A percentile compares a stretch with the other conserved stretches of the same genome.
These are phyloP conservation scores for Peniophora sp. DNA, from an alignment of 1,284 basidiomycete species.

Conservation along the genomic window DNA sequence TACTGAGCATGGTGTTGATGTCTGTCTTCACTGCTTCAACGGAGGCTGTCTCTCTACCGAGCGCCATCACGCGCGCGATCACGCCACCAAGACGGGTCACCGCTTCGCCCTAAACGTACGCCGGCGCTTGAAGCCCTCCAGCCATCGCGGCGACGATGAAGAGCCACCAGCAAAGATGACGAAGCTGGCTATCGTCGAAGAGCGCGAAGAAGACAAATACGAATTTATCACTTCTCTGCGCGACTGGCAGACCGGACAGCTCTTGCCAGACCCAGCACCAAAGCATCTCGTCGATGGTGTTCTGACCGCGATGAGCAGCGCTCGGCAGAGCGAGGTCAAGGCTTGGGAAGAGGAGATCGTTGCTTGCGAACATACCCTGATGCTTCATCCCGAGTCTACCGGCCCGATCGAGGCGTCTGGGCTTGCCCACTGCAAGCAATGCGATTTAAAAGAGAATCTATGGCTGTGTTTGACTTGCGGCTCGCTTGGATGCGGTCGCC, in stretches of 20 bases:
- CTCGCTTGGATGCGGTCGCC: slow-evolving; percentile 87
- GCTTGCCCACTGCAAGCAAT: slow-evolving; percentile 68
- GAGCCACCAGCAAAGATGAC: slow-evolving; percentile 84
- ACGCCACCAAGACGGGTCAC: slow-evolving; percentile 70
- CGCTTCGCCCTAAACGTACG: slow-evolving; percentile 77
- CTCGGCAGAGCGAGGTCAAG: slow-evolving; percentile 90
- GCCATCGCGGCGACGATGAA: slow-evolving; percentile 62
- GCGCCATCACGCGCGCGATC: slow-evolving; percentile 66
- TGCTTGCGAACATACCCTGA: slow-evolving; percentile 82
- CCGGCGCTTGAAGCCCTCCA: slow-evolving; percentile 60
- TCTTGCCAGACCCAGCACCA: slow-evolving; percentile 44
- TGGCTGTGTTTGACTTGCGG: slow-evolving; percentile 96
- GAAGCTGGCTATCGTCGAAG: slow-evolving; percentile 83
- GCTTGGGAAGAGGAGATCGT: slow-evolving; percentile 96
- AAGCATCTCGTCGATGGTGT: slow-evolving; percentile 60
- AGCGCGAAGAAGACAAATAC: slow-evolving; percentile 85
- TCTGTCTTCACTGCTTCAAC: slow-evolving; percentile 92
- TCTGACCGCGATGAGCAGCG: slow-evolving; percentile 80
- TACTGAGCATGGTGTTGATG: slow-evolving; percentile 70
- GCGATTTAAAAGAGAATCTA: slow-evolving; percentile 81
- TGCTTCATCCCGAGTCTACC: slow-evolving; percentile 59
- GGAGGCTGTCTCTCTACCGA: slow-evolving; percentile 70
- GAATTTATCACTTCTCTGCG: slow-evolving; percentile 61
- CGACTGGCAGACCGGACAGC: slow-evolving; percentile 62
- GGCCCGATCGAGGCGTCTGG: slow-evolving; percentile 50